phyloP scores from a whole-genome alignment of 2,329 filamentous ascomycete genomes.

The Fusarium longipes region DNA sequence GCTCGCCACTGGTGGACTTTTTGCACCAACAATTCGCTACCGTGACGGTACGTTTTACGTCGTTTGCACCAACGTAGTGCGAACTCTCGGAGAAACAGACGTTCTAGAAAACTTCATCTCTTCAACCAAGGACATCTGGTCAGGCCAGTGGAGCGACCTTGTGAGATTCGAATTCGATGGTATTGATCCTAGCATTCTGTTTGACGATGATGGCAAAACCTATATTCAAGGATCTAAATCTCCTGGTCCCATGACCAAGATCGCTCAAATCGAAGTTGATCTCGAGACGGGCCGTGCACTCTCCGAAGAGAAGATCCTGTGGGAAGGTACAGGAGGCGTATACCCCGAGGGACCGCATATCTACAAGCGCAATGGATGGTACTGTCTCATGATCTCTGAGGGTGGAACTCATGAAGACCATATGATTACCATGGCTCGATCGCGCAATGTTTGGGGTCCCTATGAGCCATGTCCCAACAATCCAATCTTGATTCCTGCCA shows the following conservation, averaged over 20 bases:
- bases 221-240: constrained; percentile 22
- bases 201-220: constrained; percentile 4
- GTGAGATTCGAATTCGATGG: constrained; percentile 18
- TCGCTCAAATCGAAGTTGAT: constrained; percentile 13
- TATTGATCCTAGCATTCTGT: constrained; percentile 3
- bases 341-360: constrained; percentile 16
- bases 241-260: neutral
- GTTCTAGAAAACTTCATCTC: constrained; percentile 11
- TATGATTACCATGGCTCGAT: constrained; percentile 22
- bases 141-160: constrained; percentile 6
- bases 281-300: neutral
- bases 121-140: constrained; percentile 9
- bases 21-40: constrained; percentile 13
- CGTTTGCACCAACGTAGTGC: constrained; percentile 11
- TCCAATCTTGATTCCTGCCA: neutral
- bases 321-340: neutral
- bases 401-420: constrained; percentile 19
- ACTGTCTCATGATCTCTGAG: constrained; percentile 12
- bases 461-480: constrained; percentile 9
- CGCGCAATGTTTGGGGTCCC: constrained; percentile 7
- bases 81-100: neutral
- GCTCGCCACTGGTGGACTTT: constrained; percentile 7
- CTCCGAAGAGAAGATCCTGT: constrained; percentile 6
- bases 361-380: constrained; percentile 23
- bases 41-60: constrained; percentile 10